Evolutionary conservation across 345 rosid species (phyloP).

Genomic region (Atalantia buxifolia): DNA sequence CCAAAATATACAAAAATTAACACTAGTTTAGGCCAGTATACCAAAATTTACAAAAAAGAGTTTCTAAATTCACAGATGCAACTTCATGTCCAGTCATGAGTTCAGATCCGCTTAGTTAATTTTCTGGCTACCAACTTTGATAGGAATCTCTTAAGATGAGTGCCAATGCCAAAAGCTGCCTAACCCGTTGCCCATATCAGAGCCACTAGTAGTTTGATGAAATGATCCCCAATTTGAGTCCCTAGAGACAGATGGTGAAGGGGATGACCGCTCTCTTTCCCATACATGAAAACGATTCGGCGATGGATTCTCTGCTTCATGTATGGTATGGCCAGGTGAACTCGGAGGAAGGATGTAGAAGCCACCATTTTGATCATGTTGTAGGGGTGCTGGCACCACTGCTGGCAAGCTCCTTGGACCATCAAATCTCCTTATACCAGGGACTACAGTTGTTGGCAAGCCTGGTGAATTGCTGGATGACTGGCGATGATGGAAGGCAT

Average conservation of each 20-base stretch:
- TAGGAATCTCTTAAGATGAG: constrained; percentile 11
- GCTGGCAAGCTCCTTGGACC: constrained; percentile 34
- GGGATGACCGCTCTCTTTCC: constrained; percentile 34
- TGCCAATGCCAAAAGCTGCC: constrained; percentile 31
- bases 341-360: constrained; percentile 47
- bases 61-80: not conserved
- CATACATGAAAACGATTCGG: constrained; percentile 24
- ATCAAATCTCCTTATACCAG: constrained; percentile 42
- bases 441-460: constrained; percentile 30
- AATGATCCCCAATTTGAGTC: constrained; percentile 34
- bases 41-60: constrained; percentile 15
- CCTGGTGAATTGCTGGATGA: constrained; percentile 39
- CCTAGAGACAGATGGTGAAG: constrained; percentile 14
- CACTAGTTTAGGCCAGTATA: constrained; percentile 1
- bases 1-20: constrained; percentile 6
- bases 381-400: constrained; percentile 26
- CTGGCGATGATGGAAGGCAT: constrained; percentile 44
- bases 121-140: not conserved
- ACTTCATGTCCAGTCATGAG: constrained; percentile 5
- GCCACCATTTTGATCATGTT: constrained; percentile 42
- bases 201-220: constrained; percentile 20
- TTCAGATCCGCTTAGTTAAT: constrained; percentile 6
- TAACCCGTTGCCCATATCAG: constrained; percentile 28
- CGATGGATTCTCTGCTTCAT: constrained; percentile 30
- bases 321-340: constrained; percentile 38